A percentile compares a stretch with the other conserved stretches of the same genome.
Evolutionary conservation across 1,284 basidiomycete genomes (phyloP).

Genomic region (Boletus semigastroideus): DNA sequence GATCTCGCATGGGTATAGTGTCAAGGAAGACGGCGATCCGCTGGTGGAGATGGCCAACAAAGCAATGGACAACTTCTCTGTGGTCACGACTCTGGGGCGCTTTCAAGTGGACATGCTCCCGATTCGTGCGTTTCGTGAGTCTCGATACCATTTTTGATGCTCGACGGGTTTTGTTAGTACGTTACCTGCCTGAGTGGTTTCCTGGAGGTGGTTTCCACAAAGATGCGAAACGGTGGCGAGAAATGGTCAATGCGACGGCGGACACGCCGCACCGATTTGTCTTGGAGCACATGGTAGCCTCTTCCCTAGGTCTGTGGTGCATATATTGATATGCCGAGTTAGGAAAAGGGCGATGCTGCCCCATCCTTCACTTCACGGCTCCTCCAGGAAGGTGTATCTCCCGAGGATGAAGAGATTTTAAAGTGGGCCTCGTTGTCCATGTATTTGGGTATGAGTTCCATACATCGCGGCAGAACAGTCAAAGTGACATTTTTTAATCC

Average conservation of each 20-base stretch:
- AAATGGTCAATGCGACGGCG: constrained; percentile 32
- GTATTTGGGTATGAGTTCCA: constrained; percentile 16
- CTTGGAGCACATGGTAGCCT: constrained; percentile 38
- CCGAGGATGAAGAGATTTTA: constrained; percentile 15
- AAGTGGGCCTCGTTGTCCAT: constrained; percentile 15
- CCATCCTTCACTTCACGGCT: constrained; percentile 38
- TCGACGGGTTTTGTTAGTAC: constrained; percentile 28
- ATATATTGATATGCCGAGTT: background rate
- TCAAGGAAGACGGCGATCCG: constrained; percentile 22
- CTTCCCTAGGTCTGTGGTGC: background rate
- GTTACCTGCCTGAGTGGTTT: constrained; percentile 45
- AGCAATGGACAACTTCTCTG: constrained; percentile 14
- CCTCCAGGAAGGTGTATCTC: background rate
- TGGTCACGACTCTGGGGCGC: constrained; percentile 24
- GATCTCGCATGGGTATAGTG: constrained; percentile 22
- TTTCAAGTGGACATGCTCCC: constrained; percentile 32
- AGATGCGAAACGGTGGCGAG: constrained; percentile 37
- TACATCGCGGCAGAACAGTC: background rate
- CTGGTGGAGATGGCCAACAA: constrained; percentile 23
- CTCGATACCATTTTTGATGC: too few relatives aligned
- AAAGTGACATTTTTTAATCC: background rate
- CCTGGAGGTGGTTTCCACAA: constrained; percentile 47
- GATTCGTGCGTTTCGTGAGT: constrained; percentile 18
- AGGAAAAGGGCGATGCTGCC: constrained; percentile 37
- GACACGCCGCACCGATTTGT: constrained; percentile 39